Evolutionary conservation across 2,329 filamentous ascomycete species (phyloP).

Genomic region (Cadophora gregata): DNA sequence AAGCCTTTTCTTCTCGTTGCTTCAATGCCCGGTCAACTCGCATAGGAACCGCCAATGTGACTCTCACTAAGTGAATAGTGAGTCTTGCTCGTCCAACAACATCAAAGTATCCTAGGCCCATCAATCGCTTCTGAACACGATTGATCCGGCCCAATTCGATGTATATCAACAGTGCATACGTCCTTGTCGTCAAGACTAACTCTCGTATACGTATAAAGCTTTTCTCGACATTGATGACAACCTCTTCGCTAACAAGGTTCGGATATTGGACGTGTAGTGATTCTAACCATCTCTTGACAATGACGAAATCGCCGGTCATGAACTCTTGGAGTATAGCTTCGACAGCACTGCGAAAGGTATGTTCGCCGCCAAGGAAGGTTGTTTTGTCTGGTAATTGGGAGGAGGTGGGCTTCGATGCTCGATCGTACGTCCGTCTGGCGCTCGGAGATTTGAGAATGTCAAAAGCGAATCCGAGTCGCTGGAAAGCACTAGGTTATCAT

Average conservation of each 20-base stretch:
- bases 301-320: constrained; percentile 48
- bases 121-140: constrained; percentile 47
- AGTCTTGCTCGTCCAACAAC: constrained; percentile 46
- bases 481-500: constrained; percentile 44
- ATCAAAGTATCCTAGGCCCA: constrained; percentile 48
- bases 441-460: constrained; percentile 49
- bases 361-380: constrained; percentile 46
- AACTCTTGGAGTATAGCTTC: constrained; percentile 49
- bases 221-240: constrained; percentile 46
- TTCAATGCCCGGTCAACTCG: constrained; percentile 48
- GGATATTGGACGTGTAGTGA: constrained; percentile 46
- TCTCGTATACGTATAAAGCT: constrained; percentile 47
- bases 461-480: constrained; percentile 49
- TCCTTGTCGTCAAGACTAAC: constrained; percentile 47
- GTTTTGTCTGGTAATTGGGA: constrained; percentile 43
- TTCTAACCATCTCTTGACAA: constrained; percentile 46
- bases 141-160: constrained; percentile 49
- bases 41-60: constrained; percentile 49
- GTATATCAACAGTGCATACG: constrained; percentile 48
- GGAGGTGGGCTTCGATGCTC: constrained; percentile 43
- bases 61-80: constrained; percentile 48
- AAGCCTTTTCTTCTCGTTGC: constrained; percentile 47
- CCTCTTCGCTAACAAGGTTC: constrained; percentile 46
- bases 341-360: constrained; percentile 48
- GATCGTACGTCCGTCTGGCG: constrained; percentile 47